Base-by-base conservation (phyloP, 495 filamentous ascomycete species). In the Cairneyella variabilis region DNA sequence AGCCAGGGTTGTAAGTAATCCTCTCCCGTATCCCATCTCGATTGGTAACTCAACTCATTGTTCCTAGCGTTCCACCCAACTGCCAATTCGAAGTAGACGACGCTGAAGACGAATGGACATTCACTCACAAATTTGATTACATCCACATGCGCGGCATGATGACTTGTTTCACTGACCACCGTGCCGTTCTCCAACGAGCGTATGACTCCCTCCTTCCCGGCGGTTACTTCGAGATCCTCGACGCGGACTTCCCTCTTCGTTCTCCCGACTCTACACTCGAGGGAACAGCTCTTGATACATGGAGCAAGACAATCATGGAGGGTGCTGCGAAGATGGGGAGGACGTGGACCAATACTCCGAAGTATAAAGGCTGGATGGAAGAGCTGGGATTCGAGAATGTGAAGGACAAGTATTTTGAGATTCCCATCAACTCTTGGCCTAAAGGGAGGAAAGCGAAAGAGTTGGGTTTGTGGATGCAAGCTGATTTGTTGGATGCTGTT, bases 181-280 rank as follows among this genome's bases (percentile, higher is more conserved):
- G 8, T 14, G 3, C 6, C 12, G 40, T 53, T 11, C 44, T 43
- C n/a, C 2, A 41, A 6, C 16, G 36, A 1, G 48, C 54, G 5
- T 61, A 36, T 48, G 36, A 47, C 2, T 22, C 25, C 40, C 58
- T 74, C 9, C 66, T 65, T 37, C 77, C 77, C 9, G 75, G 75
- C 23, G 77, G 66, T 37, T 74, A 65, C 61, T 51, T 77, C 28
- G 77, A 80, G 36, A 62, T 76, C 21, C 61, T 66, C 17, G 70
- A 73, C 47, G 60, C 67, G 30, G 63, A 56, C 11, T 42, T 58
- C 16, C 66, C 70, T 21, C 44, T 65, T 11, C 61, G 63, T 6
- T 60, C 43, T 37, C 68, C 63, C n/a, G 74, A 77, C 39, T 66
- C 3, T 30, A 73, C 68, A 5, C 58, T 72, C 47, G 26, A 57